Conservation (phyloP, 2,329 filamentous ascomycete genomes). For the Myriangium duriaei region DNA sequence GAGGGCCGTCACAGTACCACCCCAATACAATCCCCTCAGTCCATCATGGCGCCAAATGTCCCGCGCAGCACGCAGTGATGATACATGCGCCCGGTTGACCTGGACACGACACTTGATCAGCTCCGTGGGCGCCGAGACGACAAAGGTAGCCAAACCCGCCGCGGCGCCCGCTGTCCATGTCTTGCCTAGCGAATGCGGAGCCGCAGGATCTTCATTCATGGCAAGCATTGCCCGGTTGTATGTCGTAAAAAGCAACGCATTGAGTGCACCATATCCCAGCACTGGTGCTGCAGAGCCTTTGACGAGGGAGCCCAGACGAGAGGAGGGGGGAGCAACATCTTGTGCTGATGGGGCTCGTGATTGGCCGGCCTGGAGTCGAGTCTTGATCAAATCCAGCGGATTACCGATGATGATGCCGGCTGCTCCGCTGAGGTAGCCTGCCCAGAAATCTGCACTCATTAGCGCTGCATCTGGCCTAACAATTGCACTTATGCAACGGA, state of each 20-base stretch:
- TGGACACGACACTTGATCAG: slow-evolving; percentile 83
- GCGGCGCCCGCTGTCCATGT: slow-evolving; percentile 70
- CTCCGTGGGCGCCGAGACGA: slow-evolving; percentile 79
- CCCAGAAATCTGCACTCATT: slow-evolving; percentile 89
- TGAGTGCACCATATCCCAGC: slow-evolving; percentile 79
- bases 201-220: slow-evolving; percentile 27
- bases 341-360: slow-evolving; percentile 10
- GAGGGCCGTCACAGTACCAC: slow-evolving; percentile 67
- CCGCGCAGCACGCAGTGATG: slow-evolving; percentile 18
- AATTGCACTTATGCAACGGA: too few relatives aligned
- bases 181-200: slow-evolving; percentile 25
- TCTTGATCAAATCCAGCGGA: slow-evolving; percentile 58
- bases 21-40: slow-evolving; percentile 63
- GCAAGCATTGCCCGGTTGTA: slow-evolving; percentile 73
- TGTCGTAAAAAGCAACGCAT: slow-evolving; percentile 76
- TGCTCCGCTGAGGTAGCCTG: slow-evolving; percentile 78
- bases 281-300: slow-evolving; percentile 72
- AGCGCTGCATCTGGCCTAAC: too few relatives aligned
- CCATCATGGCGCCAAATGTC: slow-evolving; percentile 29
- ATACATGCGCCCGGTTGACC: slow-evolving; percentile 33
- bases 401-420: slow-evolving; percentile 81
- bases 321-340: slow-evolving; percentile 9
- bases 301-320: slow-evolving; percentile 18
- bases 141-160: slow-evolving; percentile 74
- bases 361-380: slow-evolving; percentile 59